Conservation (phyloP, 1,284 basidiomycete genomes). For the Naganishia cerealis region DNA sequence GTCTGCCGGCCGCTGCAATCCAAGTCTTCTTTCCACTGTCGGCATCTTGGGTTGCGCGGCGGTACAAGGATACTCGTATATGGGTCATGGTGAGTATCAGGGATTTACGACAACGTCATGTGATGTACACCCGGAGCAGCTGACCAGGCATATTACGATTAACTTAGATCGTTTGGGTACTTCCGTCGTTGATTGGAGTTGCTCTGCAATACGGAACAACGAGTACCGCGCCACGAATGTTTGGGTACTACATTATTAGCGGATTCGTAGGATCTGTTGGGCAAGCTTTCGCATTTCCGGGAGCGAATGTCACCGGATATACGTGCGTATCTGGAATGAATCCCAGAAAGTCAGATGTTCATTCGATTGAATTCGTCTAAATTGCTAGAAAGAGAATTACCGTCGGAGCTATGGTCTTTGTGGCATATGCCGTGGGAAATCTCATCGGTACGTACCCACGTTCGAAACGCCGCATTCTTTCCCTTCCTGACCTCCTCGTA, state of each 20-base stretch:
- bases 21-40: slow-evolving; percentile 44
- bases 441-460: slow-evolving; percentile 7
- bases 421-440: slow-evolving; percentile 30
- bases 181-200: slow-evolving; percentile 12
- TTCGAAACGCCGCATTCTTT: neutral
- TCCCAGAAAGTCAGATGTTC: neutral
- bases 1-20: slow-evolving; percentile 42
- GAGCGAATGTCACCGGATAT: slow-evolving; percentile 43
- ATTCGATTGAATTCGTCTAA: neutral
- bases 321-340: slow-evolving; percentile 29
- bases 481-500: neutral
- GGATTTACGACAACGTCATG: neutral
- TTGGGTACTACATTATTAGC: slow-evolving; percentile 44
- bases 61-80: slow-evolving; percentile 35
- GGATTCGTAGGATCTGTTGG: slow-evolving; percentile 44
- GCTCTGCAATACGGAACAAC: slow-evolving; percentile 32
- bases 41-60: slow-evolving; percentile 41
- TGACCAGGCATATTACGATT: neutral
- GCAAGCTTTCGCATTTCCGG: slow-evolving; percentile 42
- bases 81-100: slow-evolving; percentile 39
- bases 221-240: slow-evolving; percentile 34
- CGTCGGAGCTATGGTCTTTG: slow-evolving; percentile 38
- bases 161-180: slow-evolving; percentile 39
- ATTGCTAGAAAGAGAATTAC: slow-evolving; percentile 38
- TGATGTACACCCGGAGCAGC: neutral